A percentile compares a stretch with the other conserved stretches of the same genome.
phyloP scores from a whole-genome alignment of 176 grass and related monocot species.

The Zoysia pacifica region DNA sequence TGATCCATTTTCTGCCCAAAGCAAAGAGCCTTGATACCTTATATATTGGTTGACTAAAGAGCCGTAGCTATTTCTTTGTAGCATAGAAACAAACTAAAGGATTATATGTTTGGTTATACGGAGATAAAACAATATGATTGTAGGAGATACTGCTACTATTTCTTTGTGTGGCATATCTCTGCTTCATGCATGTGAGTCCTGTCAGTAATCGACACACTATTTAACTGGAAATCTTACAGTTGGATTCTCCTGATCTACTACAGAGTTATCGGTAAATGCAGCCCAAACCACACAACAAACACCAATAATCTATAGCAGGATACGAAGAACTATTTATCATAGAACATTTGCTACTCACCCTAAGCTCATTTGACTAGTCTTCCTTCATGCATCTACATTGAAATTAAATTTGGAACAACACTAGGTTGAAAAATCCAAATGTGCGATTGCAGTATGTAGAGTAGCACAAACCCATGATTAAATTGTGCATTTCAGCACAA shows the following conservation, averaged over 20 bases:
- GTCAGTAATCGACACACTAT: neutral
- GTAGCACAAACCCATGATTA: constrained; percentile 1
- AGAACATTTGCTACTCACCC: neutral
- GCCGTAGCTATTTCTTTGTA: neutral
- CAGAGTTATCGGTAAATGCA: neutral
- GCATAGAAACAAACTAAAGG: neutral
- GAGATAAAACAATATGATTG: neutral
- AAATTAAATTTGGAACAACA: neutral
- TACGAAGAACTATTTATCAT: neutral
- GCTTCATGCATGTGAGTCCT: neutral
- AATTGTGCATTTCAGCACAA: constrained; percentile 13
- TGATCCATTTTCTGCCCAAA: neutral
- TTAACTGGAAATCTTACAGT: constrained; percentile 2
- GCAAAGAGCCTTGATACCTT: neutral
- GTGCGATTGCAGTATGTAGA: neutral
- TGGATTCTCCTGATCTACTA: neutral
- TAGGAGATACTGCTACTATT: neutral
- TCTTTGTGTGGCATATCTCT: neutral
- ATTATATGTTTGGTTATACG: neutral
- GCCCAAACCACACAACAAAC: neutral
- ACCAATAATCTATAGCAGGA: constrained; percentile 6
- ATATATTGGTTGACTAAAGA: neutral
- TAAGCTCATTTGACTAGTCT: neutral
- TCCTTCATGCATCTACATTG: constrained; percentile 1
- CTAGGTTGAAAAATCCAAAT: neutral